These are phyloP conservation scores for Dovyalis caffra DNA, from an alignment of 345 rosid species.

Conservation along the genomic window DNA sequence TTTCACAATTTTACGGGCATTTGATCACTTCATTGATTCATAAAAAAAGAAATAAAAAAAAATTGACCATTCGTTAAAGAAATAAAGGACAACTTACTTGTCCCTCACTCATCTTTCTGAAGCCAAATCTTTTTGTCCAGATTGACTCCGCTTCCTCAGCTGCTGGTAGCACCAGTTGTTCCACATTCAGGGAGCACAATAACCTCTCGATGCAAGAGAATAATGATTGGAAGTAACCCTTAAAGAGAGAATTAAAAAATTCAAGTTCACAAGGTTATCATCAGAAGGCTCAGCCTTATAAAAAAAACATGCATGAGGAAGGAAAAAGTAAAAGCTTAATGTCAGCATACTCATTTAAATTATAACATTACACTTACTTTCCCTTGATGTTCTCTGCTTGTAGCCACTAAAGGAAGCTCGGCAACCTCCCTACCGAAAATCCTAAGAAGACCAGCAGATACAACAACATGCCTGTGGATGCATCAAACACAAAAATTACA, in stretches of 20 bases:
- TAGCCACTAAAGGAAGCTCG: constrained; percentile 97
- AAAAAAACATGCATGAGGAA: background rate
- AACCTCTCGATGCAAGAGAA: constrained; percentile 81
- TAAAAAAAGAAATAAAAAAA: background rate
- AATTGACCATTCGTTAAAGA: background rate
- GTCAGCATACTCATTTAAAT: background rate
- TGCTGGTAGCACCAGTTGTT: constrained; percentile 89
- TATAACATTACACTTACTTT: constrained; percentile 46
- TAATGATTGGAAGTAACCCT: constrained; percentile 93
- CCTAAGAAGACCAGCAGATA: constrained; percentile 94
- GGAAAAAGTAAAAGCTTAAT: background rate
- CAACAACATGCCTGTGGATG: constrained; percentile 70
- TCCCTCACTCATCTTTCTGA: constrained; percentile 67
- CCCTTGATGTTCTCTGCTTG: constrained; percentile 85
- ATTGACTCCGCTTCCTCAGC: constrained; percentile 94
- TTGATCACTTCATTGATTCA: background rate
- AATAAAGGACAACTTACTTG: constrained; percentile 49
- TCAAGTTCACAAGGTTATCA: background rate
- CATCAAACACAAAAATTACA: background rate
- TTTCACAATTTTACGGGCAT: background rate
- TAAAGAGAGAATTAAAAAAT: constrained; percentile 19
- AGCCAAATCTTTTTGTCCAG: constrained; percentile 90
- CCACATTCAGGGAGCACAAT: constrained; percentile 67
- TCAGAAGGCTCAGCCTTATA: background rate
- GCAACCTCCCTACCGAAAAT: constrained; percentile 88